Conservation (phyloP, 148 eudicot genomes). For the Mesembryanthemum crystallinum region DNA sequence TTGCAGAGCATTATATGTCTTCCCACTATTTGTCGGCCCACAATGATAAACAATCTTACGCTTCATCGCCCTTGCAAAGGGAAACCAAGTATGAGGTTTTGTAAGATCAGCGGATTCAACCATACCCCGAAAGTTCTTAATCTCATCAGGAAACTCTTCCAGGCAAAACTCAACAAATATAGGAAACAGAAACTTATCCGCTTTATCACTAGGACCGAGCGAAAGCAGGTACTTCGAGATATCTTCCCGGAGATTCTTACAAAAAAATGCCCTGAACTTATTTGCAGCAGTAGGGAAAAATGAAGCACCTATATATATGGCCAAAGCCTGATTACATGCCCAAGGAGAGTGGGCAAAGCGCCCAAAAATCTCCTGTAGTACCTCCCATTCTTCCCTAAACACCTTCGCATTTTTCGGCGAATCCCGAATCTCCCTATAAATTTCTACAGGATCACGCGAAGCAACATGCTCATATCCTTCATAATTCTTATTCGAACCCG, state of each 20-base stretch:
- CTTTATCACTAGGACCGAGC: constrained; percentile 61
- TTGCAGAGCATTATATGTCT: constrained; percentile 92
- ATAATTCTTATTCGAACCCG: neutral
- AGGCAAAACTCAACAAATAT: constrained; percentile 84
- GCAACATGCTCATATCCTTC: constrained; percentile 38
- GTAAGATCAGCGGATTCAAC: constrained; percentile 86
- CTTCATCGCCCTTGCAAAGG: constrained; percentile 95
- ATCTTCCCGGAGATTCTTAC: constrained; percentile 40
- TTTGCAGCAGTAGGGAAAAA: constrained; percentile 79
- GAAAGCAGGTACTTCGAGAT: constrained; percentile 56
- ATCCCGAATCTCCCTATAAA: constrained; percentile 56
- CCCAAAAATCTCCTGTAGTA: constrained; percentile 46
- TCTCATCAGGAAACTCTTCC: constrained; percentile 70
- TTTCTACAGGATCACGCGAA: constrained; percentile 59
- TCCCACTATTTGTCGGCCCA: constrained; percentile 98
- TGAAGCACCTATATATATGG: constrained; percentile 75
- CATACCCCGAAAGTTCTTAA: constrained; percentile 69
- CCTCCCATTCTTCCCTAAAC: constrained; percentile 43
- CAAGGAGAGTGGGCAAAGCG: constrained; percentile 61
- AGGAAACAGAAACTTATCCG: constrained; percentile 80
- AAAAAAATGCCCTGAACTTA: constrained; percentile 52
- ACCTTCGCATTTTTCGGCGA: constrained; percentile 25
- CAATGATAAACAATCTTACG: constrained; percentile 92
- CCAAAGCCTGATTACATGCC: constrained; percentile 87
- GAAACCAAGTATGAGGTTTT: constrained; percentile 93